Evolutionary conservation across 345 rosid genomes (phyloP), one percentile per base, ranked within the genome.

Genomic region (Moringa oleifera): DNA sequence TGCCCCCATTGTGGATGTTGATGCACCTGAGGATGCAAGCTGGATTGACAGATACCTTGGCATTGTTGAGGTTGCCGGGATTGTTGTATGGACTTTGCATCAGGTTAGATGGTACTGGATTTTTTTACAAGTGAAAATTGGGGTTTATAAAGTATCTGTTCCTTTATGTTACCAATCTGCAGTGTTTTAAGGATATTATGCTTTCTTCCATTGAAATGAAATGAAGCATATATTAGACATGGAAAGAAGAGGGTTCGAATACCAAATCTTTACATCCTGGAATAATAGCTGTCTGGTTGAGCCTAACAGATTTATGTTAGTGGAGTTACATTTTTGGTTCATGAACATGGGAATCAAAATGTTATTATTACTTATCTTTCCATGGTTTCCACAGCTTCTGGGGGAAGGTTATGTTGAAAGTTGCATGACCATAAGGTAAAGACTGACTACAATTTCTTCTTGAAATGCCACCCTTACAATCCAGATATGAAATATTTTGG

Each of bases 11-110:
- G 82, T 88, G 59, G 75, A 91, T 73, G 99, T 87, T 25, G 81
- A 87, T 71, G 97, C 95, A 0, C 82, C 91, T 16, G 79, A 80
- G 66, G 96, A 88, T 66, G 93, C 96, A 13, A 77, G 74, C 58
- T 95, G 99, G 99, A 87, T 95, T 31, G 99, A 95, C 58, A 77
- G 95, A 57, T 95, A 95, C 76, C 73, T 91, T 53, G 99, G 99
- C 67, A 76, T 95, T 64, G 96, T 91, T 59, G 99, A 95, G 79
- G 84, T 87, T 62, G 93, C 96, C 4, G 99, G 99, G 53, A 89
- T 95, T 59, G 97, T 76, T 50, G 96, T 91, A 11, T 95, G 99
- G 99, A 93, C 91, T 64, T 78, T 91, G 69, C 95, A 89, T 57
- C 99, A 94, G 96, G 99, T 94, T 56, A 57, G 71, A 7, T 41